Evolutionary conservation across 2,329 filamentous ascomycete species (phyloP).

Genomic region (Exophiala lecanii-corni): DNA sequence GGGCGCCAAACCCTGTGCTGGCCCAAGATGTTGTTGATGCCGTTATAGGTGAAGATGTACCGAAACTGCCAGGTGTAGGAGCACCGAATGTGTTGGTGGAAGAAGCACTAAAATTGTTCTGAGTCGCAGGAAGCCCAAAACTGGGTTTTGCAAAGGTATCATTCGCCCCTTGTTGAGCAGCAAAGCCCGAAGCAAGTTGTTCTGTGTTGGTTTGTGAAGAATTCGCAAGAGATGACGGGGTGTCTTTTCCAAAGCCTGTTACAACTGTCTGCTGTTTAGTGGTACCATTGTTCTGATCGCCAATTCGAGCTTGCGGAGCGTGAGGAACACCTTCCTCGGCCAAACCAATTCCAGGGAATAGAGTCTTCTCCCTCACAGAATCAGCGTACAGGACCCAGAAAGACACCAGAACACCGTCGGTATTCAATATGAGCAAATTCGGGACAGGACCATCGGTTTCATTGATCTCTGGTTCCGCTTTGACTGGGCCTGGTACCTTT

Average conservation of each 20-base stretch:
- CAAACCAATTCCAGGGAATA: slow-evolving; percentile 63
- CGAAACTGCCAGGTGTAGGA: slow-evolving; percentile 20
- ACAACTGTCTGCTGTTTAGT: background rate
- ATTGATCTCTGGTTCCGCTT: slow-evolving; percentile 68
- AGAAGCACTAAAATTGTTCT: slow-evolving; percentile 23
- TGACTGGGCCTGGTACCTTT: slow-evolving; percentile 72
- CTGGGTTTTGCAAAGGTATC: slow-evolving; percentile 34
- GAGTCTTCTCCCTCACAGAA: slow-evolving; percentile 68
- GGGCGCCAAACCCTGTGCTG: slow-evolving; percentile 24
- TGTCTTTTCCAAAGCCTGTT: background rate
- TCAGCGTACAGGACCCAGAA: slow-evolving; percentile 95
- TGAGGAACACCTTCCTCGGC: background rate
- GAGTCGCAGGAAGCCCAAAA: slow-evolving; percentile 13
- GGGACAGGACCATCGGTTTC: slow-evolving; percentile 78
- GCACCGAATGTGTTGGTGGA: slow-evolving; percentile 20
- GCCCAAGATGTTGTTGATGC: slow-evolving; percentile 28
- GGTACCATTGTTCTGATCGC: too few relatives aligned
- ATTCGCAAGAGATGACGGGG: background rate
- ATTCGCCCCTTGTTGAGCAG: slow-evolving; percentile 4
- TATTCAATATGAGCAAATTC: slow-evolving; percentile 77
- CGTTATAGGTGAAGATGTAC: slow-evolving; percentile 29
- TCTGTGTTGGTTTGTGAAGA: background rate
- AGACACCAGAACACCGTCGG: slow-evolving; percentile 75
- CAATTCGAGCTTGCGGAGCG: background rate
- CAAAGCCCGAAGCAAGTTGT: slow-evolving; percentile 21